Evolutionary conservation across 306 rosid genomes (phyloP).

Genomic region (Lathyrus oleraceus): DNA sequence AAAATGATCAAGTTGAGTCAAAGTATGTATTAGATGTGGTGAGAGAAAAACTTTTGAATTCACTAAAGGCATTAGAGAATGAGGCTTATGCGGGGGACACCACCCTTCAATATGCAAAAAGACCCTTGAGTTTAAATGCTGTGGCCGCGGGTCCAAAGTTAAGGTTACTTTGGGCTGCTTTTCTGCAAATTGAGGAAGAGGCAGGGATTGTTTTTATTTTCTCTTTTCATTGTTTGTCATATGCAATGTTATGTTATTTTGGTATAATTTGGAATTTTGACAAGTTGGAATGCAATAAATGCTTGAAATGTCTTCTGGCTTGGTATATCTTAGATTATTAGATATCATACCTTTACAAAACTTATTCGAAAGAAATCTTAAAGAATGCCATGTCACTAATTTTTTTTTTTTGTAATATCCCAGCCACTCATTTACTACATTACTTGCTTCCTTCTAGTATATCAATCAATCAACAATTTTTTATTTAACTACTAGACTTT

Average conservation of each 20-base stretch:
- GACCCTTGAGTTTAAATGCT: conserved; percentile 81
- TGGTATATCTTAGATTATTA: conserved; percentile 24
- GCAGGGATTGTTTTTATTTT: conserved; percentile 53
- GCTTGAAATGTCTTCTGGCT: conserved; percentile 16
- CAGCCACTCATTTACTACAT: neutral
- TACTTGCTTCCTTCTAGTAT: conserved; percentile 15
- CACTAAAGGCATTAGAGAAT: conserved; percentile 65
- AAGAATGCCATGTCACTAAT: conserved; percentile 1
- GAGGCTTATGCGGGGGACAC: conserved; percentile 52
- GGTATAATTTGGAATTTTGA: conserved; percentile 19
- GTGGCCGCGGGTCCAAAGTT: conserved; percentile 84
- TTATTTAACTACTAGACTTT: conserved; percentile 8
- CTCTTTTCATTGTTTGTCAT: conserved; percentile 30
- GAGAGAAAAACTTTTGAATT: conserved; percentile 69
- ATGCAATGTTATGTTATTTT: conserved; percentile 21
- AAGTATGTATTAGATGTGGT: conserved; percentile 61
- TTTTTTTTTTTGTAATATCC: neutral
- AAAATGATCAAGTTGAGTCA: conserved; percentile 48
- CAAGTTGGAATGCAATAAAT: conserved; percentile 15
- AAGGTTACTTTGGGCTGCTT: conserved; percentile 79
- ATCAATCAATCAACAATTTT: conserved; percentile 20
- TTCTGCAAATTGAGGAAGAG: conserved; percentile 81
- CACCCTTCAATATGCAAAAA: conserved; percentile 49
- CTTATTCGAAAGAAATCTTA: conserved; percentile 14
- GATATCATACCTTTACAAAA: conserved; percentile 2